Base-by-base conservation (phyloP, 2,329 filamentous ascomycete species). In the Aphanocladium album region DNA sequence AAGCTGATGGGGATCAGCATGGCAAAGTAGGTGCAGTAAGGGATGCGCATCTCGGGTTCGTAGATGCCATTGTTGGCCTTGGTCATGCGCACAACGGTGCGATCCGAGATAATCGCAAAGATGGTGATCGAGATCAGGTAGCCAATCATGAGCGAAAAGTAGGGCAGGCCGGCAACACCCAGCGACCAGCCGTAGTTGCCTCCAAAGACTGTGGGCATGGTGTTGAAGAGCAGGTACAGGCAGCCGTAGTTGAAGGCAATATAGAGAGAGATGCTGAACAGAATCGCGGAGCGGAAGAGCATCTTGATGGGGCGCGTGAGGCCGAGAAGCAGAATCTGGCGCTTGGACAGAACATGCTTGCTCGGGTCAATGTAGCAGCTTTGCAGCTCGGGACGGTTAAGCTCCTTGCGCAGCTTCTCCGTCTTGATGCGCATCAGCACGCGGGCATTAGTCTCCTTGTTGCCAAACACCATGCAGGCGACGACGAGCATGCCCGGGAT, bases 161-260 rank as follows among this genome's bases (percentile, higher is more conserved):
- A 83, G 9, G 80, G 74, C 3, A 83, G 70, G 1, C 81, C 80
- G 0, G 79, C 77, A 60, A 76, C 67, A 59, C 79, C 77, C 16
- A 76, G 70, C 49, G 69, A 71, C 72, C 79, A 83, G 63, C 74
- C 73, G 64, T 83, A 83, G 14, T 71, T 73, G 37, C 71, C 68
- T 62, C 76, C 69, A 63, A 83, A 83, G 27, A 81, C 77, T 8
- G 76, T 72, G n/a, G 80, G 76, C 63, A 83, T 79, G 19, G 80
- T 80, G 63, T 79, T 83, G 71, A 82, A 83, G 66, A 83, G 77
- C 11, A 83, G 73, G 67, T 83, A 83, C 21, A 83, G 73, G 51
- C 77, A 77, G 50, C 80, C 80, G 65, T 83, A 83, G 23, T 75
- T 73, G 65, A 83, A 81, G 47, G 80, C 78, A 46, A 80, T 76